Percentiles rank a stretch among this genome's conserved stretches.
These are phyloP conservation scores for Termitomyces sp. DNA, from an alignment of 768 basidiomycete genomes.

Conservation along the genomic window DNA sequence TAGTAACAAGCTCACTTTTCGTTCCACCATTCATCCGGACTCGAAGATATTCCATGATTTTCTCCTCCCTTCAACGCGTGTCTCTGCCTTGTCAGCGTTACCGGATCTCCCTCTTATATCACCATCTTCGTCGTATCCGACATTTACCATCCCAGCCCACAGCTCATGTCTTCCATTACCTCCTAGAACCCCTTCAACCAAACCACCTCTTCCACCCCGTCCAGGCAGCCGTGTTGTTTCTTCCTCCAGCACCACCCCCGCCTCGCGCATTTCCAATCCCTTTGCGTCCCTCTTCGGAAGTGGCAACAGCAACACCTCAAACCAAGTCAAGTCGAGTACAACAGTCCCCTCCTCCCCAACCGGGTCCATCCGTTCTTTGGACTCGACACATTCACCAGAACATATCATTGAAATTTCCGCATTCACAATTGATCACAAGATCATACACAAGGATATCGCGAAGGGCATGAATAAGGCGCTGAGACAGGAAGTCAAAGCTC, in stretches of 20 bases:
- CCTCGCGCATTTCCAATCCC: constrained; percentile 58
- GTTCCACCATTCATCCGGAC: constrained; percentile 35
- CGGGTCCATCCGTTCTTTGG: constrained; percentile 26
- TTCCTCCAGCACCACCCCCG: constrained; percentile 9
- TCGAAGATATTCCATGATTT: constrained; percentile 36
- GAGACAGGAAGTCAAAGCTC: constrained; percentile 48
- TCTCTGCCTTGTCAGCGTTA: constrained; percentile 30
- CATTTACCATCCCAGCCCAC: constrained; percentile 37
- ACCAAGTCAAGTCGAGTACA: constrained; percentile 23
- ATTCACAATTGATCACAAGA: constrained; percentile 47
- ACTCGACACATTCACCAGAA: constrained; percentile 23
- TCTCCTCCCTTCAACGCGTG: constrained; percentile 26
- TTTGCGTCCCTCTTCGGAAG: constrained; percentile 78
- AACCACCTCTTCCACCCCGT: constrained; percentile 37
- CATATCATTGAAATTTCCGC: constrained; percentile 50
- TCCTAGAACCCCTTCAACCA: constrained; percentile 30
- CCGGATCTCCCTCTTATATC: constrained; percentile 47
- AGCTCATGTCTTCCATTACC: constrained; percentile 41
- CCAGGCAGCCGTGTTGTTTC: constrained; percentile 22
- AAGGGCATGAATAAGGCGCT: constrained; percentile 49
- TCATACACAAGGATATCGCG: constrained; percentile 49
- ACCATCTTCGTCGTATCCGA: constrained; percentile 39
- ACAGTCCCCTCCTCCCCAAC: constrained; percentile 24
- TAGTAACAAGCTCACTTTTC: constrained; percentile 37
- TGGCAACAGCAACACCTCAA: constrained; percentile 21